Percentiles rank a stretch among this genome's conserved stretches.
These are phyloP conservation scores for Ophiostoma sp. DNA, from an alignment of 2,329 filamentous ascomycete species.

Conservation along the genomic window DNA sequence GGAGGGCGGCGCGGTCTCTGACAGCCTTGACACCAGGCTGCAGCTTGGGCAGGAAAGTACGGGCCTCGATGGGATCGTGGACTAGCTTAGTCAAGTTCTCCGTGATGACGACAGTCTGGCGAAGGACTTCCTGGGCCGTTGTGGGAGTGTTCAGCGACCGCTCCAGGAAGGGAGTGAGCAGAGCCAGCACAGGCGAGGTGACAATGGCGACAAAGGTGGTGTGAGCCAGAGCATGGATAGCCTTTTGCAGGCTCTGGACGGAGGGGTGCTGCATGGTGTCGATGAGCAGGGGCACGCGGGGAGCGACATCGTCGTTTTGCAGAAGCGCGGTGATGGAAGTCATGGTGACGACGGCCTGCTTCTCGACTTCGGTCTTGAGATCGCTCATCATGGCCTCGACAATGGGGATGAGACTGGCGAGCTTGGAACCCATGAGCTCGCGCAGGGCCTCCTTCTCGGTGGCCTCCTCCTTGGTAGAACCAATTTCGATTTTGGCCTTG, in stretches of 20 bases:
- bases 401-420: constrained; percentile 82
- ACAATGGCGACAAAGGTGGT: constrained; percentile 98
- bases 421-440: constrained; percentile 80
- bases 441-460: constrained; percentile 82
- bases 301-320: constrained; percentile 93
- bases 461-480: constrained; percentile 73
- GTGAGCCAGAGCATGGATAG: constrained; percentile 91
- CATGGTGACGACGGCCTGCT: constrained; percentile 91
- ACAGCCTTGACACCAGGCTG: constrained; percentile 90
- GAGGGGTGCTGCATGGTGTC: constrained; percentile 95
- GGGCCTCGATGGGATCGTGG: constrained; percentile 88
- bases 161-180: constrained; percentile 91
- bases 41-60: constrained; percentile 90
- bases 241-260: constrained; percentile 81
- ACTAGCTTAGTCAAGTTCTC: constrained; percentile 98
- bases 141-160: constrained; percentile 86
- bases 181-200: constrained; percentile 87
- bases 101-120: constrained; percentile 92
- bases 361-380: constrained; percentile 80
- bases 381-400: constrained; percentile 96
- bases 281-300: constrained; percentile 84
- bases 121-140: constrained; percentile 87
- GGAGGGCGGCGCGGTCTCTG: constrained; percentile 79
- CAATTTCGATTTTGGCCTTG: constrained; percentile 81
- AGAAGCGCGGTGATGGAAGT: constrained; percentile 80